Base-by-base conservation (phyloP, 148 eudicot genomes). In the Arctostaphylos glauca region DNA sequence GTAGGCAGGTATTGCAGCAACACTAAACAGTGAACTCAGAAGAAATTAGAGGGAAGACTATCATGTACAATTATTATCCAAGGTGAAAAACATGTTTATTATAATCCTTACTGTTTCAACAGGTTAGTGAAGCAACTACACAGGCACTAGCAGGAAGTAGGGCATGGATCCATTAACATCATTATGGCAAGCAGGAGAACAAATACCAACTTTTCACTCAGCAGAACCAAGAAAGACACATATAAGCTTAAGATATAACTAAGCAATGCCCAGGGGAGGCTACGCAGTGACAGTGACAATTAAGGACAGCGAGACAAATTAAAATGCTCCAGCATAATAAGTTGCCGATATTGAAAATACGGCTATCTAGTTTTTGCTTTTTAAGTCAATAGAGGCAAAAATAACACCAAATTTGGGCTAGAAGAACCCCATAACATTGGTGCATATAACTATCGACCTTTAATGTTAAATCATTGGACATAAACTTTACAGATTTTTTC, bases 11-110 rank as follows among this genome's bases (percentile, higher is more conserved):
- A 12, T 8, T 66, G 71, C 38, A 66, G 41, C 38, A 21, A 5
- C 21, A 12, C 74, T 70, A 16, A 31, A 15, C 38, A 70, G 19
- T 3, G 3, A 31, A 19, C 1, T 9, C 46, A 9, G n/a, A n/a
- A 41, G 41, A 64, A 64, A 64, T 64, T 64, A 64, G 41, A 70
- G 41, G 58, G 78, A 74, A 48, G 77, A 74, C 16, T 48, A 74
- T 9, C 23, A 72, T 9, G 6, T 56, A 56, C 19, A 68, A 68
- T 41, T 12, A 54, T 54, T 54, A 54, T 54, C 58, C 58, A 59
- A 18, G 25, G 8, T 18, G 23, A 14, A 18, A 73, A 19, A 46
- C 1, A 2, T 54, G 55, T 48, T 5, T 19, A 47, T 74, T 4
- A 9, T 19, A 8, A 46, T 25, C 77, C 54, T 19, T n/a, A 46